These are phyloP conservation scores for Backusella circina DNA, from an alignment of 192 early-diverging fungal genomes.

Conservation along the genomic window DNA sequence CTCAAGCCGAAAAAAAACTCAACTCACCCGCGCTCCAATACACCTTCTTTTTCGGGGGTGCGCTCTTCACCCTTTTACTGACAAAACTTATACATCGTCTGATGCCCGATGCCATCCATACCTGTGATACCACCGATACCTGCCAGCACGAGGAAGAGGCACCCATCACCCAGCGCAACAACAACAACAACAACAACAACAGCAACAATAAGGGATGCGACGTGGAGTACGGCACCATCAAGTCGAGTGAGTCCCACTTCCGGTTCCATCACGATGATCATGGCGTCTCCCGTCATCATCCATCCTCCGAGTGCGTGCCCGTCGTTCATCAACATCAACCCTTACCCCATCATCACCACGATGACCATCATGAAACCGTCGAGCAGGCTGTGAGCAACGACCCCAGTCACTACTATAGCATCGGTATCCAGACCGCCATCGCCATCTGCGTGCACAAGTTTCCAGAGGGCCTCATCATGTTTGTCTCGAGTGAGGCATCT, in stretches of 20 bases:
- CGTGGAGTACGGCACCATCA: constrained; percentile 23
- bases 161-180: not conserved
- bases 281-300: not conserved
- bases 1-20: constrained; percentile 17
- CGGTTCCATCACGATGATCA: constrained; percentile 17
- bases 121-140: constrained; percentile 10
- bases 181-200: no score
- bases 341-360: not conserved
- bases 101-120: constrained; percentile 29
- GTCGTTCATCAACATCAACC: not conserved
- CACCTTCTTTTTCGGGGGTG: constrained; percentile 22
- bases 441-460: constrained; percentile 55
- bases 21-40: not conserved
- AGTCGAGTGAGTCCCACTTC: constrained; percentile 15
- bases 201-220: not conserved
- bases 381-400: constrained; percentile 2
- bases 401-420: constrained; percentile 16
- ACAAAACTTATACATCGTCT: constrained; percentile 17
- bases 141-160: not conserved
- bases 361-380: not conserved
- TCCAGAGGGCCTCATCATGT: constrained; percentile 57
- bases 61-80: constrained; percentile 14
- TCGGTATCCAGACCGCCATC: constrained; percentile 52
- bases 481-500: constrained; percentile 42
- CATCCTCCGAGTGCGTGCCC: not conserved